Percentiles rank a stretch among this genome's conserved stretches.
Conservation (phyloP, 116 monocot genomes). For the Iris pallida region DNA sequence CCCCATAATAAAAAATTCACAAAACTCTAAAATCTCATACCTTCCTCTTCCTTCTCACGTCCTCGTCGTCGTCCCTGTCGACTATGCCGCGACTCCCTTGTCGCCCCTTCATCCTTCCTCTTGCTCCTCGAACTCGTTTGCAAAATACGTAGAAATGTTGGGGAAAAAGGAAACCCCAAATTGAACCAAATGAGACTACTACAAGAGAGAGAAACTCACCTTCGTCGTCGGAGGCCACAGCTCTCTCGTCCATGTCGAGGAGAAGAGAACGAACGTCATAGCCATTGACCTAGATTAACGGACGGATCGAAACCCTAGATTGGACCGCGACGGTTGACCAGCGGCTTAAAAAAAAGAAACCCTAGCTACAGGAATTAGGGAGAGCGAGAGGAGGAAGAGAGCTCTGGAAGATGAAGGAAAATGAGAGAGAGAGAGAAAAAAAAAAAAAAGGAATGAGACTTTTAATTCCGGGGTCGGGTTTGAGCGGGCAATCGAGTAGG, state of each 20-base stretch:
- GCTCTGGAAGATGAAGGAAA: too few species aligned
- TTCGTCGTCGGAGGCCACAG: too few species aligned
- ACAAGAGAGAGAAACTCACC: conserved; percentile 21
- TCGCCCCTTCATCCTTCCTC: conserved; percentile 29
- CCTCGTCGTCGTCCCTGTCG: conserved; percentile 24
- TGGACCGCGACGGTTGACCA: neutral
- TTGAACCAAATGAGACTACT: neutral
- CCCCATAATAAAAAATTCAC: neutral
- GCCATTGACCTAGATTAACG: neutral
- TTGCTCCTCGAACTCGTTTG: conserved; percentile 55
- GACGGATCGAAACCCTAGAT: conserved; percentile 15
- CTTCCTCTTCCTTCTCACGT: conserved; percentile 52
- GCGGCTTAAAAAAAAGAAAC: neutral
- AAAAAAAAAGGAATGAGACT: too few species aligned
- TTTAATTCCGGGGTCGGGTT: too few species aligned
- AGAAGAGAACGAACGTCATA: neutral
- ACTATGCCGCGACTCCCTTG: conserved; percentile 4
- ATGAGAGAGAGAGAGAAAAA: too few species aligned
- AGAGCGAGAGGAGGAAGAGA: too few species aligned
- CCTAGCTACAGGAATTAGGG: too few species aligned
- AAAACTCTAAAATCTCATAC: conserved; percentile 11
- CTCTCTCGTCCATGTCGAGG: conserved; percentile 56
- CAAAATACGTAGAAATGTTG: conserved; percentile 33
- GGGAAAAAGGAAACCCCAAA: neutral
- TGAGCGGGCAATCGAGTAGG: too few species aligned